Conservation (phyloP, 495 filamentous ascomycete genomes). For the Penicillium egyptiacum region DNA sequence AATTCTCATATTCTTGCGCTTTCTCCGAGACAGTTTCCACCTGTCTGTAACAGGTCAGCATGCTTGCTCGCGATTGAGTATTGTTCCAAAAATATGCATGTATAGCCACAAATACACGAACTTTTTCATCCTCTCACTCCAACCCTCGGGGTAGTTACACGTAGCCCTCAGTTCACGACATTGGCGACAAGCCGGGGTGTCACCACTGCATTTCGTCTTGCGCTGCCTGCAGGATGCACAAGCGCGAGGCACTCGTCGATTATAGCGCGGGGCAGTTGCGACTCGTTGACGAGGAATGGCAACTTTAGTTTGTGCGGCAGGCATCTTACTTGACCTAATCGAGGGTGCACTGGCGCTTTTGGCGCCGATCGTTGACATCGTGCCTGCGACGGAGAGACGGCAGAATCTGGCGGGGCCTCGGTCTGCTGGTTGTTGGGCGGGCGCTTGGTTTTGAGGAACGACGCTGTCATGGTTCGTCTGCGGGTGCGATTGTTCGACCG, state of each 20-base stretch:
- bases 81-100: conserved; percentile 1
- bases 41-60: conserved; percentile 31
- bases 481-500: conserved; percentile 15
- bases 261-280: conserved; percentile 36
- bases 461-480: conserved; percentile 1
- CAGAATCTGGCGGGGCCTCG: conserved; percentile 18
- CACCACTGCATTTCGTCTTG: conserved; percentile 64
- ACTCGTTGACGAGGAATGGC: conserved; percentile 48
- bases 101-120: conserved; percentile 22
- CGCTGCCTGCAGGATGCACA: conserved; percentile 73
- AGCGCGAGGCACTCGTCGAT: conserved; percentile 52
- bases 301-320: conserved; percentile 39
- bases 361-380: conserved; percentile 9
- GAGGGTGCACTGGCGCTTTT: conserved; percentile 7
- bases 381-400: conserved; percentile 15
- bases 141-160: conserved; percentile 58
- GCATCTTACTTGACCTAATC: conserved; percentile 15
- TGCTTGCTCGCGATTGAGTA: neutral
- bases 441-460: neutral
- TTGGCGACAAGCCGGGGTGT: conserved; percentile 57
- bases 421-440: neutral
- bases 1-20: conserved; percentile 50
- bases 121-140: conserved; percentile 59
- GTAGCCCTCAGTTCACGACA: conserved; percentile 51
- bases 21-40: conserved; percentile 47